Conservation (phyloP, 352 stramenopile genomes). For the Phytophthora podocarpi region DNA sequence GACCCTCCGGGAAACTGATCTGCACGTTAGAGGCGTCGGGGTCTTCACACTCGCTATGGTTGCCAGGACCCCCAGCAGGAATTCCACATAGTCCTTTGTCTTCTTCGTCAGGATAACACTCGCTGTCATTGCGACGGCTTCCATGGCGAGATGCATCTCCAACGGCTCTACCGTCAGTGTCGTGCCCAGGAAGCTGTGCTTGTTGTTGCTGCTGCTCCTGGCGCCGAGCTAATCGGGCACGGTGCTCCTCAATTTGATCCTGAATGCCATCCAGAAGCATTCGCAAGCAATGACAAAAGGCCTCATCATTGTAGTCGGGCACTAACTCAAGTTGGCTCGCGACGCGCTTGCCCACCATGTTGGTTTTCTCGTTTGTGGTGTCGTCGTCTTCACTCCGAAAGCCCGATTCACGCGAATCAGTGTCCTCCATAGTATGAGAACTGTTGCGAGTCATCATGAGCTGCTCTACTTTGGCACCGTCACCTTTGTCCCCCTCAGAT, state of each 20-base stretch:
- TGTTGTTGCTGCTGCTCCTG: conserved; percentile 36
- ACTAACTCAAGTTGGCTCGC: conserved; percentile 33
- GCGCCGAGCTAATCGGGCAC: conserved; percentile 49
- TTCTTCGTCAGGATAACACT: conserved; percentile 24
- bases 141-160: conserved; percentile 16
- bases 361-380: conserved; percentile 3
- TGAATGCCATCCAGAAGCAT: conserved; percentile 82
- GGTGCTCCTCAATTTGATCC: conserved; percentile 84
- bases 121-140: conserved; percentile 22
- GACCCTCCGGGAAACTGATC: conserved; percentile 22
- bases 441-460: conserved; percentile 24
- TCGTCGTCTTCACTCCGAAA: conserved; percentile 19
- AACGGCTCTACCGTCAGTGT: conserved; percentile 19
- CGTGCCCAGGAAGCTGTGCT: conserved; percentile 30
- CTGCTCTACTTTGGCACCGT: background rate
- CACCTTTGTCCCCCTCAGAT: conserved; percentile 2
- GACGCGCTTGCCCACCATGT: conserved; percentile 10
- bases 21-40: conserved; percentile 17
- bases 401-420: conserved; percentile 17
- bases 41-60: conserved; percentile 23
- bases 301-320: conserved; percentile 62
- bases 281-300: conserved; percentile 66
- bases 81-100: conserved; percentile 17
- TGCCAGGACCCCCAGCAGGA: background rate
- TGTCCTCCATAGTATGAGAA: conserved; percentile 31